Conservation (phyloP, 1,284 basidiomycete genomes). For the Cryptococcus neoformans region DNA sequence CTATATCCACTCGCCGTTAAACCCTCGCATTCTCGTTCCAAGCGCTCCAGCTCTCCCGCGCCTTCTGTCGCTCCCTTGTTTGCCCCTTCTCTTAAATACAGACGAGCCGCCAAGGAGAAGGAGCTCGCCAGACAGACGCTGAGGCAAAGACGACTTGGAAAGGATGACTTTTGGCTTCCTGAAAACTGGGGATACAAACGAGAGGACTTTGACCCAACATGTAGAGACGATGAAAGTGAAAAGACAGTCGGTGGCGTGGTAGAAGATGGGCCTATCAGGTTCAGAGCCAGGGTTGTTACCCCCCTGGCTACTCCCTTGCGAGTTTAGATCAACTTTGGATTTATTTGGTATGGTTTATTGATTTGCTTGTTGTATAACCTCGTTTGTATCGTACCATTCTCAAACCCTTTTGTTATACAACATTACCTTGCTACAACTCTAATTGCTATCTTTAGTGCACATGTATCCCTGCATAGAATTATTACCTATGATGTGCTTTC, state of each 20-base stretch:
- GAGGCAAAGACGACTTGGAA: slow-evolving; percentile 23
- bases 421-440: too few relatives aligned
- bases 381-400: too few relatives aligned
- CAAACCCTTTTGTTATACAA: too few relatives aligned
- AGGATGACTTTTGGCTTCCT: slow-evolving; percentile 21
- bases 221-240: slow-evolving; percentile 9
- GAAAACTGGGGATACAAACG: slow-evolving; percentile 23
- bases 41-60: slow-evolving; percentile 8
- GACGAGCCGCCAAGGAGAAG: slow-evolving; percentile 26
- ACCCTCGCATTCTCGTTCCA: slow-evolving; percentile 24
- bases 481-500: too few relatives aligned
- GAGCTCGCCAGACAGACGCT: slow-evolving; percentile 26
- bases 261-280: slow-evolving; percentile 27
- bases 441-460: too few relatives aligned
- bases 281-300: slow-evolving; percentile 7
- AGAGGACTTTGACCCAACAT: slow-evolving; percentile 23
- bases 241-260: slow-evolving; percentile 19
- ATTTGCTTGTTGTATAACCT: too few relatives aligned
- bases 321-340: neutral
- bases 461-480: too few relatives aligned
- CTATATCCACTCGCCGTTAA: slow-evolving; percentile 44
- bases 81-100: slow-evolving; percentile 27
- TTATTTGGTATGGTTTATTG: too few relatives aligned
- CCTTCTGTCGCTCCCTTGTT: slow-evolving; percentile 35
- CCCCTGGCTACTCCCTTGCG: neutral